A percentile compares a stretch with the other conserved stretches of the same genome.
phyloP scores from a whole-genome alignment of 192 early-diverging fungal genomes.

The Borealophlyctis nickersoniae region DNA sequence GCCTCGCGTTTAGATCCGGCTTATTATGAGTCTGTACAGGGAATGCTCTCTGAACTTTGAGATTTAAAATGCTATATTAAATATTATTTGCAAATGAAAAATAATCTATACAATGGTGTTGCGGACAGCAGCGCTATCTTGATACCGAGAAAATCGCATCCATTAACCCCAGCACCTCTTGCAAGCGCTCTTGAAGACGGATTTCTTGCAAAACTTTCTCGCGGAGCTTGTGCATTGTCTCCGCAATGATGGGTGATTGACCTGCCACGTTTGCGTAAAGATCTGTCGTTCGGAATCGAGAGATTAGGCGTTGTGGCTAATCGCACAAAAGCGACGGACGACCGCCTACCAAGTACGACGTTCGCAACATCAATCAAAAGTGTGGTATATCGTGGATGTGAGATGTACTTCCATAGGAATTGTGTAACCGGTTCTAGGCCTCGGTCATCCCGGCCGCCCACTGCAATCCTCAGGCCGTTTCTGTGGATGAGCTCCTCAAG shows the following conservation, averaged over 20 bases:
- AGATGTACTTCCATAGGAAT: slow-evolving; percentile 79
- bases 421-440: slow-evolving; percentile 77
- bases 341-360: slow-evolving; percentile 63
- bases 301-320: background rate
- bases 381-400: slow-evolving; percentile 73
- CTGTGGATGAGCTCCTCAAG: slow-evolving; percentile 89
- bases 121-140: too few species aligned
- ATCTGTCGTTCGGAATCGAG: slow-evolving; percentile 43
- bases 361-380: slow-evolving; percentile 78
- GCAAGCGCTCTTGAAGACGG: slow-evolving; percentile 70
- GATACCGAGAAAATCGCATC: slow-evolving; percentile 65
- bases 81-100: too few species aligned
- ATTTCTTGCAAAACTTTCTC: slow-evolving; percentile 78
- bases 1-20: slow-evolving; percentile 23
- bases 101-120: too few species aligned
- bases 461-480: slow-evolving; percentile 71
- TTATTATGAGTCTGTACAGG: slow-evolving; percentile 7
- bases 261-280: slow-evolving; percentile 79
- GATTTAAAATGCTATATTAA: too few species aligned
- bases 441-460: slow-evolving; percentile 85
- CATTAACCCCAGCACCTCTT: slow-evolving; percentile 78
- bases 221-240: slow-evolving; percentile 64
- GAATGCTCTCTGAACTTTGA: slow-evolving; percentile 31
- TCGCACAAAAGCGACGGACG: background rate
- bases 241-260: slow-evolving; percentile 77